Evolutionary conservation across 1,284 basidiomycete genomes (phyloP).

Genomic region (Puccinia polysora): DNA sequence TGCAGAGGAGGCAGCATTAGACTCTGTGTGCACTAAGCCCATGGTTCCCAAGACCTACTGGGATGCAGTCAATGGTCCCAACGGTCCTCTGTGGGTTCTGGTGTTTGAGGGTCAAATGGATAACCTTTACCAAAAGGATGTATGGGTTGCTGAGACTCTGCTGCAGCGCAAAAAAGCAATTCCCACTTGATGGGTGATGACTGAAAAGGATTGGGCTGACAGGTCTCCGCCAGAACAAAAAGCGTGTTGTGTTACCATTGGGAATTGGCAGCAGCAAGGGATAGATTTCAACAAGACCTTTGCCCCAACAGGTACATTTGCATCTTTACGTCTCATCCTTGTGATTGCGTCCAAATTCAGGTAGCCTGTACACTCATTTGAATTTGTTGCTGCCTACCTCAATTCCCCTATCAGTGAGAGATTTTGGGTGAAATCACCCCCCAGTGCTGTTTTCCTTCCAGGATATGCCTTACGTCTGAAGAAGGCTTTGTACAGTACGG

Average conservation of each 20-base stretch:
- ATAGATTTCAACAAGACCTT: conserved; percentile 3
- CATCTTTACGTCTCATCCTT: not conserved
- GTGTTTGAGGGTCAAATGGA: too few relatives aligned
- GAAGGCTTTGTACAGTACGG: conserved; percentile 23
- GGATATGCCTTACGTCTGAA: not conserved
- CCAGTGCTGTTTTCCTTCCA: not conserved
- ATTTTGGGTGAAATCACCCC: not conserved
- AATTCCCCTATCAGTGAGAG: conserved; percentile 10
- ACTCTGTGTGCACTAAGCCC: too few relatives aligned
- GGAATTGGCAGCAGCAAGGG: not conserved
- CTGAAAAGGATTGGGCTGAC: too few relatives aligned
- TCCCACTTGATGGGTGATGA: too few relatives aligned
- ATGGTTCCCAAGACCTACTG: too few relatives aligned
- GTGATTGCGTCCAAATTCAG: not conserved
- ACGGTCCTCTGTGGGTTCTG: too few relatives aligned
- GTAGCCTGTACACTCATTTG: conserved; percentile 18
- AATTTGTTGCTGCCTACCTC: conserved; percentile 24
- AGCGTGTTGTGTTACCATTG: not conserved
- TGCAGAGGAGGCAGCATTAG: too few relatives aligned
- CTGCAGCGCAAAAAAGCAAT: too few relatives aligned
- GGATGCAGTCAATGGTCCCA: too few relatives aligned
- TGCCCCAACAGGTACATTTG: conserved; percentile 11
- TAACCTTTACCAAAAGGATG: too few relatives aligned
- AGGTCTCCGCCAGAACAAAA: not conserved
- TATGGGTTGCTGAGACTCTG: too few relatives aligned